phyloP scores from a whole-genome alignment of 306 rosid species.

The Rubus parviflorus region DNA sequence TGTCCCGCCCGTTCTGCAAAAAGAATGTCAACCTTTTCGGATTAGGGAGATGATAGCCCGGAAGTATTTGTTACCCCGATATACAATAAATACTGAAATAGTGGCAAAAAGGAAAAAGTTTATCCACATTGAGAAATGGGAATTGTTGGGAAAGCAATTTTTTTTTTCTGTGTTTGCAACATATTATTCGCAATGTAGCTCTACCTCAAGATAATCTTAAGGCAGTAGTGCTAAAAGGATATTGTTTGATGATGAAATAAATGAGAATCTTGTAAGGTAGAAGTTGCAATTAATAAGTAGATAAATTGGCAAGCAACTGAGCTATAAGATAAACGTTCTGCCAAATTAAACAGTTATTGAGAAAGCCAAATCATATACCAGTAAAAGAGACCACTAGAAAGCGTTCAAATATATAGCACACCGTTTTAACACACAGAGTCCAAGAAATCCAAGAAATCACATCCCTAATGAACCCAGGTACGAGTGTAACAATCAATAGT shows the following conservation, averaged over 20 bases:
- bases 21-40: slow-evolving; percentile 16
- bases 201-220: neutral
- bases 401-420: too few species aligned
- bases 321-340: neutral
- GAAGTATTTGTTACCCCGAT: neutral
- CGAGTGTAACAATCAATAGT: too few species aligned
- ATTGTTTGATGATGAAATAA: neutral
- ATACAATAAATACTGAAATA: neutral
- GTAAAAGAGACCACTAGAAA: too few species aligned
- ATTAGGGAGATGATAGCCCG: slow-evolving; percentile 17
- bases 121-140: neutral
- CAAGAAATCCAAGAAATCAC: too few species aligned
- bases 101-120: neutral
- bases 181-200: neutral
- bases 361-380: neutral
- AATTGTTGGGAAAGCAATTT: neutral
- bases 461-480: too few species aligned
- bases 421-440: too few species aligned
- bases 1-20: slow-evolving; percentile 76
- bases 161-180: neutral
- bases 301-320: neutral
- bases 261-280: neutral
- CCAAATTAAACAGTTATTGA: neutral
- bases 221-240: neutral
- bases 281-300: neutral